Evolutionary conservation across 2,329 filamentous ascomycete genomes (phyloP).

Genomic region (Albifimbria verrucaria): DNA sequence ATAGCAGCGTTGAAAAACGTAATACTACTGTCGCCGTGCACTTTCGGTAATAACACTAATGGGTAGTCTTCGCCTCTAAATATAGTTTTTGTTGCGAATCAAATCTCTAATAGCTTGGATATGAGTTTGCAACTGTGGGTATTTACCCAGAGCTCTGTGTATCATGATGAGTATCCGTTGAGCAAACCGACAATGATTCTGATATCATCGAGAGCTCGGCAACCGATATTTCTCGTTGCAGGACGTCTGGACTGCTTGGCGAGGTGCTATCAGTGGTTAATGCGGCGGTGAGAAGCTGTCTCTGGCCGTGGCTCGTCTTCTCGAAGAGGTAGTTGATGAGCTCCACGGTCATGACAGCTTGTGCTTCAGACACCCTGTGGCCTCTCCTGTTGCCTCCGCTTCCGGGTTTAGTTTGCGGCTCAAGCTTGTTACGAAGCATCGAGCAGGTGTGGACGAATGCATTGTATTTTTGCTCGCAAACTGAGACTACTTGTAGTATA

Average conservation of each 20-base stretch:
- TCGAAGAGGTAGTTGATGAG: not conserved
- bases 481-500: not conserved
- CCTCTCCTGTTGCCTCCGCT: not conserved
- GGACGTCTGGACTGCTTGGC: not conserved
- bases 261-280: not conserved
- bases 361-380: not conserved
- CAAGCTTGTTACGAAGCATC: not conserved
- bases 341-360: not conserved
- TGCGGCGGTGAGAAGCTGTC: not conserved
- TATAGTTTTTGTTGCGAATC: not conserved
- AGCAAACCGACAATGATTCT: not conserved
- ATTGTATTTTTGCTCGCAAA: not conserved
- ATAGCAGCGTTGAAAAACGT: not conserved
- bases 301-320: not conserved
- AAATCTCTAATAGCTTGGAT: not conserved
- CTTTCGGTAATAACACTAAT: too few relatives aligned
- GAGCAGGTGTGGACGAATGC: not conserved
- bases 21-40: not conserved
- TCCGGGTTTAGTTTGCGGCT: not conserved
- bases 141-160: not conserved
- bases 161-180: not conserved
- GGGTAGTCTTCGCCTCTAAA: too few relatives aligned
- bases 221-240: not conserved
- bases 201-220: not conserved
- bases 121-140: not conserved